Evolutionary conservation across 768 basidiomycete genomes (phyloP).

Genomic region (Podaxis rugospora): DNA sequence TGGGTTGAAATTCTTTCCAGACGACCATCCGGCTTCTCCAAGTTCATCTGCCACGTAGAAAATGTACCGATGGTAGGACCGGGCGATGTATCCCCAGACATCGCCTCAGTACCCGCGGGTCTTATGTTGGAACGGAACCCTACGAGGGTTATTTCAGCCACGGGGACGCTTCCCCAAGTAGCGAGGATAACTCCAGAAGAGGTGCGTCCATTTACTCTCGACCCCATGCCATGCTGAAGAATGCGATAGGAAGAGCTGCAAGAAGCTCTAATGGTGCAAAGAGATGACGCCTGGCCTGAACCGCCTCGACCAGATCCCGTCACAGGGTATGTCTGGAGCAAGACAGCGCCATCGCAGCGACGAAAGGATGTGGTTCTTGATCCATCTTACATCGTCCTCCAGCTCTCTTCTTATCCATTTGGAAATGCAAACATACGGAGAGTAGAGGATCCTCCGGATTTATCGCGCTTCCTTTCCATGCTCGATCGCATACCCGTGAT

Average conservation of each 20-base stretch:
- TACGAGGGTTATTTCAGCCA: conserved; percentile 25
- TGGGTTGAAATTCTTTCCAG: conserved; percentile 88
- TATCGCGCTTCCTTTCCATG: conserved; percentile 5
- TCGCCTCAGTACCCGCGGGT: conserved; percentile 65
- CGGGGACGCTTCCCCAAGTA: conserved; percentile 19
- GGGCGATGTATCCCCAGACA: conserved; percentile 81
- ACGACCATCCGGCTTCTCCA: conserved; percentile 85
- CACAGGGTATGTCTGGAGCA: conserved; percentile 86
- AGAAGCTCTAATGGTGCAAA: conserved; percentile 18
- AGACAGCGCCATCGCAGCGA: conserved; percentile 81
- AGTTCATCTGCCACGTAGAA: conserved; percentile 80
- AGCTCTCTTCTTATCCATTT: conserved; percentile 68
- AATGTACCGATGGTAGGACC: conserved; percentile 84
- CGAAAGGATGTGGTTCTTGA: conserved; percentile 83
- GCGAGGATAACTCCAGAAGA: conserved; percentile 14
- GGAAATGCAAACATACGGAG: conserved; percentile 39
- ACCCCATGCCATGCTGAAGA: background rate
- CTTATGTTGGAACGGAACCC: conserved; percentile 64
- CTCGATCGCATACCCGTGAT: conserved; percentile 90
- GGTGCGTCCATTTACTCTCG: conserved; percentile 9
- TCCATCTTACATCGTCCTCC: conserved; percentile 81
- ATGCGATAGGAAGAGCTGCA: conserved; percentile 23
- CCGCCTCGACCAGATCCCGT: conserved; percentile 60
- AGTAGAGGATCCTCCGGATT: conserved; percentile 38
- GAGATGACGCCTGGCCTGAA: conserved; percentile 18